Percentiles rank a stretch among this genome's conserved stretches.
These are phyloP conservation scores for Cadophora malorum DNA, from an alignment of 2,329 filamentous ascomycete species.

Conservation along the genomic window DNA sequence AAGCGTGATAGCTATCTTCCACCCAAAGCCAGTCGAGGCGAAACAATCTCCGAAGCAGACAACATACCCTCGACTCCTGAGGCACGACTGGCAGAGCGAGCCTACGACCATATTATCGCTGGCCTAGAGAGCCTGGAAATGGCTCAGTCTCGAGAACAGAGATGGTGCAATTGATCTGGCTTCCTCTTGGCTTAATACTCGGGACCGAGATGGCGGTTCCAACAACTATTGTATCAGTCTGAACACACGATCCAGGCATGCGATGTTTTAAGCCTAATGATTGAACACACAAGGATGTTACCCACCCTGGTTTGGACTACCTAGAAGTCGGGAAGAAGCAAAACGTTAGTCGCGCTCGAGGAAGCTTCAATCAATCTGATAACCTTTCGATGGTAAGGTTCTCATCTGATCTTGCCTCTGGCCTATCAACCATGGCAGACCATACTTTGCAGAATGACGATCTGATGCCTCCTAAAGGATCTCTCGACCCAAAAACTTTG, in stretches of 20 bases:
- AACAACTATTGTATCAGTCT: not conserved
- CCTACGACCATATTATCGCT: too few species aligned
- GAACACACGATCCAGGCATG: not conserved
- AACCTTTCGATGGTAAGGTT: not conserved
- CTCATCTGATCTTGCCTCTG: not conserved
- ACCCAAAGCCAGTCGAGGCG: not conserved
- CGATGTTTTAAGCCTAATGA: not conserved
- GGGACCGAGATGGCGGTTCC: not conserved
- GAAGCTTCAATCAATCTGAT: not conserved
- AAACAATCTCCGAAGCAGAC: constrained; percentile 2
- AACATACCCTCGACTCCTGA: not conserved
- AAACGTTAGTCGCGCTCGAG: not conserved
- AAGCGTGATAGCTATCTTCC: not conserved
- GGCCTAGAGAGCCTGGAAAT: not conserved
- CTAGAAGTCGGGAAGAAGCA: not conserved
- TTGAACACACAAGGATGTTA: not conserved
- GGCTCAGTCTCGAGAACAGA: not conserved
- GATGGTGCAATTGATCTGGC: not conserved
- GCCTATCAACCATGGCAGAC: not conserved
- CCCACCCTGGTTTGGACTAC: too few species aligned
- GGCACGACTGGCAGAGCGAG: not conserved
- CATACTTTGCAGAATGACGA: not conserved
- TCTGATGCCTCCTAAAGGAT: not conserved
- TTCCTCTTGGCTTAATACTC: not conserved
- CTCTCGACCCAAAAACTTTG: not conserved